These are phyloP conservation scores for Mucor plumbeus DNA, from an alignment of 371 early-diverging fungal genomes.

Conservation along the genomic window DNA sequence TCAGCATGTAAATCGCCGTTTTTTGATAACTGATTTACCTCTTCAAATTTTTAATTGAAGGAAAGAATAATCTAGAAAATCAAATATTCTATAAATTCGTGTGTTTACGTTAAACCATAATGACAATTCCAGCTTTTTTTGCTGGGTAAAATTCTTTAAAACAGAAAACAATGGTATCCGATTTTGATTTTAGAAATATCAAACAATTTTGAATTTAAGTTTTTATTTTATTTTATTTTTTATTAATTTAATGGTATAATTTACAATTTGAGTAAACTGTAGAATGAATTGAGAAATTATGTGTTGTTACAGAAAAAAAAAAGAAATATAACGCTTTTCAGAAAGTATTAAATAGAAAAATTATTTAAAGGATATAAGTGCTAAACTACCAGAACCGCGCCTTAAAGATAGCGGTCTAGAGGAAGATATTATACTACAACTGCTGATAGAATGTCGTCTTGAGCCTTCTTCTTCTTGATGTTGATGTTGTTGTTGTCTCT, in stretches of 20 bases:
- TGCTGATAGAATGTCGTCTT: constrained; percentile 27
- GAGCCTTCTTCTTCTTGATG: not conserved
- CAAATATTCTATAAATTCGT: no score
- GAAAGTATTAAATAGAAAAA: not conserved
- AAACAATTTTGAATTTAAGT: not conserved
- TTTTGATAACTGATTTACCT: not conserved
- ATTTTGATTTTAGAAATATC: no score
- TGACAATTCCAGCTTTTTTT: no score
- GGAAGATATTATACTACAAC: constrained; percentile 11
- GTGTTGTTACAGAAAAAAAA: not conserved
- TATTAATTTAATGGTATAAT: constrained; percentile 1
- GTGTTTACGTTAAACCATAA: no score
- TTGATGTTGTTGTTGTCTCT: constrained; percentile 1
- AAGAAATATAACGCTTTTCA: not conserved
- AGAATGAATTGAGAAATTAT: not conserved
- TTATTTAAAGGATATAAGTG: constrained; percentile 12
- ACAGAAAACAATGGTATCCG: no score
- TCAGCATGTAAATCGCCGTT: not conserved
- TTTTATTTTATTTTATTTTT: not conserved
- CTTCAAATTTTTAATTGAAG: no score
- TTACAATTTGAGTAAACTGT: not conserved
- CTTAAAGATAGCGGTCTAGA: constrained; percentile 19
- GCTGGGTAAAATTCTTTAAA: no score
- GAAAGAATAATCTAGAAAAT: no score
- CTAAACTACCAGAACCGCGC: constrained; percentile 25